Evolutionary conservation across 1,139 yeast genomes (phyloP).

Genomic region (Taiozyma sp.): DNA sequence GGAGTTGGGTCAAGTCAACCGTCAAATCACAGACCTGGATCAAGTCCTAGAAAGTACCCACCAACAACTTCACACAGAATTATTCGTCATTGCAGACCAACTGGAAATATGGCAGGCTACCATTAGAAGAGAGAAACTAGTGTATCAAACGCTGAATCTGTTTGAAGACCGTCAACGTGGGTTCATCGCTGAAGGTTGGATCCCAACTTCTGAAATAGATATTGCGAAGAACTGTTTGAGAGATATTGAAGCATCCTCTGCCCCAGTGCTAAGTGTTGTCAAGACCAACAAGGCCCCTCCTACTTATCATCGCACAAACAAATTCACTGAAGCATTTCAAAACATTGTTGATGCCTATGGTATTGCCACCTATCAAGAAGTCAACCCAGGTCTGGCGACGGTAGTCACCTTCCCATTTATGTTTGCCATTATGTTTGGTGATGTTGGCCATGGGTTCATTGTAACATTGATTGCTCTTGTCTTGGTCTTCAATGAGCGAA

Average conservation of each 20-base stretch:
- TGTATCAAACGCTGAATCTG: conserved; percentile 57
- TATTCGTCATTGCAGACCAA: conserved; percentile 61
- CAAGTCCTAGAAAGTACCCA: conserved; percentile 53
- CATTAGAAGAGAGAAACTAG: conserved; percentile 67
- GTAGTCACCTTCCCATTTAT: conserved; percentile 77
- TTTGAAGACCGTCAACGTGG: conserved; percentile 65
- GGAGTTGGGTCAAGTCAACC: conserved; percentile 38
- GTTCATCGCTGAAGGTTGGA: conserved; percentile 76
- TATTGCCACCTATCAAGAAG: conserved; percentile 69
- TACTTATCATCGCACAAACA: conserved; percentile 70
- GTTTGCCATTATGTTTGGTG: conserved; percentile 90
- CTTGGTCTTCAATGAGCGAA: conserved; percentile 56
- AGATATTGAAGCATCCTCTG: conserved; percentile 38
- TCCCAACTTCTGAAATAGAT: conserved; percentile 53
- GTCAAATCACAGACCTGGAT: conserved; percentile 49
- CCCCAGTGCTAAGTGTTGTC: conserved; percentile 61
- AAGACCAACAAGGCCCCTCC: conserved; percentile 71
- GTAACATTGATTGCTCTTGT: conserved; percentile 52
- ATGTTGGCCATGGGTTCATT: conserved; percentile 73
- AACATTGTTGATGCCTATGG: conserved; percentile 78
- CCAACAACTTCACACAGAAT: conserved; percentile 59
- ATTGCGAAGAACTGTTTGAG: conserved; percentile 30
- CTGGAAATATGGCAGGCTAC: conserved; percentile 62
- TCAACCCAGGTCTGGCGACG: conserved; percentile 77
- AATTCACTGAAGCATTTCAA: conserved; percentile 73